These are phyloP conservation scores for Saccharum officinarum DNA, from an alignment of 176 grass and related monocot genomes.

Conservation along the genomic window DNA sequence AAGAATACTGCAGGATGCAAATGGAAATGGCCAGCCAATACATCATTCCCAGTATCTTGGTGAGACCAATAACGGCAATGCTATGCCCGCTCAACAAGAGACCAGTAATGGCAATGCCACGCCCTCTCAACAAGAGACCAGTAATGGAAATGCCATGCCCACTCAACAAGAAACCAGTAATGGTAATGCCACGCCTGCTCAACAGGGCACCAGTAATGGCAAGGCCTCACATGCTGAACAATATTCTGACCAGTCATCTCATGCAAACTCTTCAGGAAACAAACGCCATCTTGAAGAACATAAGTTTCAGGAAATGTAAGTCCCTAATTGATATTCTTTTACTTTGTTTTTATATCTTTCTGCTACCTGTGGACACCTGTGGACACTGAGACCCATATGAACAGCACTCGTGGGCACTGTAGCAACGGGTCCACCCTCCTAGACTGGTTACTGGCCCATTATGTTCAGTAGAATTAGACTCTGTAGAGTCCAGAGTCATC, in stretches of 20 bases:
- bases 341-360: constrained; percentile 26
- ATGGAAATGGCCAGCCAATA: constrained; percentile 50
- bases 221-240: constrained; percentile 17
- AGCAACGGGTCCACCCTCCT: background rate
- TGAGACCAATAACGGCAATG: constrained; percentile 25
- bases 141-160: background rate
- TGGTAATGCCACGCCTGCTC: background rate
- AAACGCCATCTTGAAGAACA: constrained; percentile 53
- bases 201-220: background rate
- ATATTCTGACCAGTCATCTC: constrained; percentile 28
- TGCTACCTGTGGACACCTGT: background rate
- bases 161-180: background rate
- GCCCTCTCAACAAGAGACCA: constrained; percentile 7
- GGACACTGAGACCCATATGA: background rate
- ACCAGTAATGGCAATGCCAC: background rate
- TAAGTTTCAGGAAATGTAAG: constrained; percentile 85
- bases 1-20: constrained; percentile 13
- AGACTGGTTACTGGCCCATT: background rate
- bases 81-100: constrained; percentile 14
- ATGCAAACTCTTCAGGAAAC: constrained; percentile 28
- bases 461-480: background rate
- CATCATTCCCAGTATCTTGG: background rate
- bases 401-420: background rate
- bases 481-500: background rate
- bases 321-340: background rate